phyloP scores from a whole-genome alignment of 805 yeast species.

The Yamadazyma akitaensis region DNA sequence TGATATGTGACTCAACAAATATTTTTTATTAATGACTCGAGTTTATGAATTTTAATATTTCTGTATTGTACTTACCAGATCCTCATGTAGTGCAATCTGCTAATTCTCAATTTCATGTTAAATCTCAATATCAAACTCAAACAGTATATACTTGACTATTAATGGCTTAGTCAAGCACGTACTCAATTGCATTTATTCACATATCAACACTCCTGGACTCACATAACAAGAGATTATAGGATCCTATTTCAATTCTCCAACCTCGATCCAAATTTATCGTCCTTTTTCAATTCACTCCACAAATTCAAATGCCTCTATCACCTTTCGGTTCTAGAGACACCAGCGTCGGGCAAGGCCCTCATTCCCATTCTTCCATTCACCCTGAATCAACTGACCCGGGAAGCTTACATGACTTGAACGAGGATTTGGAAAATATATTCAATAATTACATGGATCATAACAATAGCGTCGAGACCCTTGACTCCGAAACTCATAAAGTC shows the following conservation, averaged over 20 bases:
- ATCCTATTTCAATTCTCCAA: neutral
- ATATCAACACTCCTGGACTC: neutral
- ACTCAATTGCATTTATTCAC: neutral
- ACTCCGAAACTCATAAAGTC: conserved; percentile 20
- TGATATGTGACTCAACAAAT: too few species aligned
- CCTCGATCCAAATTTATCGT: neutral
- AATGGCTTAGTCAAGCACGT: neutral
- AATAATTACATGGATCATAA: conserved; percentile 15
- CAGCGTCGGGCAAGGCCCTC: neutral
- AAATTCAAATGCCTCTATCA: neutral
- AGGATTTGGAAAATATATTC: conserved; percentile 27
- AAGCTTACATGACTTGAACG: conserved; percentile 12
- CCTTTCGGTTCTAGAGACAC: neutral
- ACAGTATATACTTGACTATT: neutral
- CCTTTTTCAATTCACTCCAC: neutral
- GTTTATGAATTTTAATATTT: too few species aligned
- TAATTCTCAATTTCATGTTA: neutral
- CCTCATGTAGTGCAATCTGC: conserved; percentile 5
- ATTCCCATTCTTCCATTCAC: conserved; percentile 2
- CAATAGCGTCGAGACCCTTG: conserved; percentile 27
- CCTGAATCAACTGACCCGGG: neutral
- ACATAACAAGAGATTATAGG: neutral
- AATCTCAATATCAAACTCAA: neutral
- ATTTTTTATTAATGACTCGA: too few species aligned
- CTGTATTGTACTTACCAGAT: neutral